Evolutionary conservation across 176 grass and related monocot genomes (phyloP).

Genomic region (Zea luxurians): DNA sequence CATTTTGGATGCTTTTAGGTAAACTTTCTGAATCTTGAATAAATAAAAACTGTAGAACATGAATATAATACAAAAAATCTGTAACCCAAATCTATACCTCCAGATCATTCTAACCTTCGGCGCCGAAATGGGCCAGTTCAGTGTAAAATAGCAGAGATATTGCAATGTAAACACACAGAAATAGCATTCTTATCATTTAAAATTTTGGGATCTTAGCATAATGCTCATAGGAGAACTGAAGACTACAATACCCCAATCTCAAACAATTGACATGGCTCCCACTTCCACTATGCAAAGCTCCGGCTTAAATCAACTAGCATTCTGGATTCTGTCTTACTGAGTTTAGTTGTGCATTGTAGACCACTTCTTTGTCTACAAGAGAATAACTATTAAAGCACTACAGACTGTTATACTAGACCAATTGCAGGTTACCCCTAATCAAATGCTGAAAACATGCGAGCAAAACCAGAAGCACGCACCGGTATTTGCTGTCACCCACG

Average conservation of each 20-base stretch:
- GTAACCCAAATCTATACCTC: not conserved
- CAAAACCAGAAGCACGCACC: conserved; percentile 40
- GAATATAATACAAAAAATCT: not conserved
- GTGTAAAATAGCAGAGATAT: not conserved
- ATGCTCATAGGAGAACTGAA: not conserved
- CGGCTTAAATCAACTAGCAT: not conserved
- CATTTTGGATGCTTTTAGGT: not conserved
- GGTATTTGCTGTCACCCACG: conserved; percentile 87
- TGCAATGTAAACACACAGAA: conserved; percentile 10
- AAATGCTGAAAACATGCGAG: conserved; percentile 19
- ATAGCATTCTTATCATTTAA: not conserved
- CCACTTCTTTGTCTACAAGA: not conserved
- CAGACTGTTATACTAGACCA: not conserved
- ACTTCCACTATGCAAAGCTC: not conserved
- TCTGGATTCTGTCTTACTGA: not conserved
- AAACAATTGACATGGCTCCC: not conserved
- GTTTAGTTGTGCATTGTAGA: conserved; percentile 4
- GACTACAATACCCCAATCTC: not conserved
- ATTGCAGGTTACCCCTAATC: not conserved
- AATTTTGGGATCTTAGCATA: not conserved
- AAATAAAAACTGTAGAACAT: not conserved
- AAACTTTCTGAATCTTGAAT: not conserved
- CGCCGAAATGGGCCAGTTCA: not conserved
- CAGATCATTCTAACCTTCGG: not conserved
- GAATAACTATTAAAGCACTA: not conserved